These are phyloP conservation scores for Calonectria henricotiae DNA, from an alignment of 2,329 filamentous ascomycete species.

Conservation along the genomic window DNA sequence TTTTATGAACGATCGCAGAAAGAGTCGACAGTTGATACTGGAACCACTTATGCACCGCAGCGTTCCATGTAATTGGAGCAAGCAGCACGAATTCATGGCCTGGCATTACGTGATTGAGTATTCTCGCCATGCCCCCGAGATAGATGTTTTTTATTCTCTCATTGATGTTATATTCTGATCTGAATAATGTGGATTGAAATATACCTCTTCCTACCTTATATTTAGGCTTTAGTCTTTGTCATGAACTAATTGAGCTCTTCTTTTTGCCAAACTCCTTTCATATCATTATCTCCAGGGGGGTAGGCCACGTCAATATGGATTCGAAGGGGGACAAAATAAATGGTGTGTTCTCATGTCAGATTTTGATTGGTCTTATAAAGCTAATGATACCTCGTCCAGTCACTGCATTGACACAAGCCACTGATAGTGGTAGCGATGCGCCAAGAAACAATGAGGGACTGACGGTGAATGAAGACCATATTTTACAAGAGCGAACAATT, in stretches of 20 bases:
- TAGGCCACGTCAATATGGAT: neutral
- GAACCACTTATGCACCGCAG: neutral
- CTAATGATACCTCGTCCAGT: neutral
- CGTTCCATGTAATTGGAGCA: neutral
- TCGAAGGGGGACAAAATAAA: constrained; percentile 2
- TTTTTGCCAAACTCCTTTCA: neutral
- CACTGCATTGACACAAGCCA: neutral
- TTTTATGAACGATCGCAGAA: neutral
- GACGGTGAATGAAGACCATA: constrained; percentile 26
- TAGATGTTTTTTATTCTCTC: too few species aligned
- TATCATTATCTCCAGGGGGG: neutral
- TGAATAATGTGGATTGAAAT: neutral
- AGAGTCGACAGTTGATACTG: neutral
- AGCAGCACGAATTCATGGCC: neutral
- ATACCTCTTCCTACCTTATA: neutral
- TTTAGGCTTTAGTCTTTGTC: too few species aligned
- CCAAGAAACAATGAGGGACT: constrained; percentile 12
- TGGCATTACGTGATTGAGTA: constrained; percentile 9
- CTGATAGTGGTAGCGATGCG: constrained; percentile 24
- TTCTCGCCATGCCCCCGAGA: neutral
- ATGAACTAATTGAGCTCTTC: neutral
- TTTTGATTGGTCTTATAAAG: neutral
- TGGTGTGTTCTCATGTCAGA: neutral
- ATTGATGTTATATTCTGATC: neutral
- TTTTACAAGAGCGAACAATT: constrained; percentile 44